Base-by-base conservation (phyloP, 306 rosid species). In the Cicer arietinum region DNA sequence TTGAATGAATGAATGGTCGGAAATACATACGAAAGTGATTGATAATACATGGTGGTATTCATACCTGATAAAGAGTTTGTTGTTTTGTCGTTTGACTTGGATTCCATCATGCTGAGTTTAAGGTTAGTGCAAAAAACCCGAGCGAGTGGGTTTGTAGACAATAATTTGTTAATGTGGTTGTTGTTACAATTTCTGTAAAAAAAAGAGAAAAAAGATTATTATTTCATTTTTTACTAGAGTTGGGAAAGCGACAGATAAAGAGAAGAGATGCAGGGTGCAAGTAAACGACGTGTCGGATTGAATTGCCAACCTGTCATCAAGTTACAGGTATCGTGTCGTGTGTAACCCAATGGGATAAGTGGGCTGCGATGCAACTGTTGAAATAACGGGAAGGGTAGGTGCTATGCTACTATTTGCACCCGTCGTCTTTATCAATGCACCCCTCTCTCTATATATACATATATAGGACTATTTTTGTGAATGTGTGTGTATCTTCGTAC, bases 21-120 rank as follows among this genome's bases (percentile, higher is more conserved):
- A 67, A 35, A 71, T 17, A 62, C 20, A 30, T 7, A 5, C 1
- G 42, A 62, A 12, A 18, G 8, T 44, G 60, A 47, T 39, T 11
- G 2, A 30, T 3, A 30, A 5, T 30, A 30, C 0, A 30, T 30
- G 35, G 35, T 16, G 65, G 43, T 14, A 65, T 73, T 58, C 6
- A 22, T 51, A 81, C 85, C 75, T 70, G 58, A 8, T 0, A 6
- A 1, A 52, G 73, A 35, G 3, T 69, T 69, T 42, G 41, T 12
- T 12, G 52, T 41, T 10, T 11, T 3, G 41, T 50, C 9, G 48
- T 7, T 58, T 40, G 64, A 70, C 3, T 41, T 25, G 7, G 37
- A 53, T 10, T 63, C 16, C 1, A 45, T 40, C 60, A 77, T 77
- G 75, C 6, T 10, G 77, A 7, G 2, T 67, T 62, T 18, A 37